Evolutionary conservation across 352 stramenopile species (phyloP).

Genomic region (Globisporangium okanoganense): DNA sequence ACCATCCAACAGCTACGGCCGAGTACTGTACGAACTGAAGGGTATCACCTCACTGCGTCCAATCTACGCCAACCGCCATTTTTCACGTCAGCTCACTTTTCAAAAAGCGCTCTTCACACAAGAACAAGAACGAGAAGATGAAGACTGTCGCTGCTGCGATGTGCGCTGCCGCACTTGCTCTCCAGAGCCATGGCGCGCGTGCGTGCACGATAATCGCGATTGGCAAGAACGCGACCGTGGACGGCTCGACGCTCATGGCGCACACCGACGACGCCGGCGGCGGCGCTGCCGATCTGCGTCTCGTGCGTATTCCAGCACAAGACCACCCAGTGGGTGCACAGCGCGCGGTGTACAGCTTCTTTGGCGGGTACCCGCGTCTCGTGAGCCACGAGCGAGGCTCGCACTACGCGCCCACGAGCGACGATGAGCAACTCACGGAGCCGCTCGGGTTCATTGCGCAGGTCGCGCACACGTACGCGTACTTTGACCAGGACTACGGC

Average conservation of each 20-base stretch:
- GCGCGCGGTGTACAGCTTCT: constrained; percentile 69
- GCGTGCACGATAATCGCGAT: constrained; percentile 89
- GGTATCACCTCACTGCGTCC: too few relatives aligned
- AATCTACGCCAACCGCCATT: too few relatives aligned
- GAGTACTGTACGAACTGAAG: too few relatives aligned
- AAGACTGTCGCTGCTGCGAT: background rate
- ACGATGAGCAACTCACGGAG: constrained; percentile 29
- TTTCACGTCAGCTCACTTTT: background rate
- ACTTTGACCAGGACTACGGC: constrained; percentile 93
- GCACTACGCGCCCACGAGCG: constrained; percentile 47
- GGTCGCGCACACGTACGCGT: constrained; percentile 89
- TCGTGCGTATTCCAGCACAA: constrained; percentile 88
- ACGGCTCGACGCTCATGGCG: constrained; percentile 86
- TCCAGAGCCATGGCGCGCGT: background rate
- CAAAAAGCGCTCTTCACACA: background rate
- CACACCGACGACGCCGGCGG: constrained; percentile 85
- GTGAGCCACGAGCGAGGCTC: constrained; percentile 63
- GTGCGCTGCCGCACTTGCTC: background rate
- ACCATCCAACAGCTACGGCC: too few relatives aligned
- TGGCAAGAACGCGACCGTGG: constrained; percentile 61
- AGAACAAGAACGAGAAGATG: background rate
- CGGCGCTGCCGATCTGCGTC: constrained; percentile 82
- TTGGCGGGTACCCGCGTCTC: constrained; percentile 67
- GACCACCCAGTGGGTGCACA: constrained; percentile 40
- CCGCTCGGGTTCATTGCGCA: constrained; percentile 89